phyloP scores from a whole-genome alignment of 352 stramenopile genomes.

The Phytophthora hibernalis region DNA sequence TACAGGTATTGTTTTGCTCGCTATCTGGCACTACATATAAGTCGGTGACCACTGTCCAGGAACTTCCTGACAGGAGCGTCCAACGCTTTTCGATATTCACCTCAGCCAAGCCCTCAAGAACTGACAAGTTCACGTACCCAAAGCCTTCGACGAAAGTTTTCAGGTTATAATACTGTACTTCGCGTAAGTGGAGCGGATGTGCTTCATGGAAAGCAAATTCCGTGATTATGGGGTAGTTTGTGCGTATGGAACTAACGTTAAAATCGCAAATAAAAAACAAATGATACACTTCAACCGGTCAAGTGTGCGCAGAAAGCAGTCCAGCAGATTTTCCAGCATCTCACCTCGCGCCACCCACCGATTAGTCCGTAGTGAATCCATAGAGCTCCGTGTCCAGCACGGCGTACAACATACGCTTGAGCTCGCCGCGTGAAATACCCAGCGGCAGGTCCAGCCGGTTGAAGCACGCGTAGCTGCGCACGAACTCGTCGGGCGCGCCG shows the following conservation, averaged over 20 bases:
- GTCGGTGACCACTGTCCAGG: too few species aligned
- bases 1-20: too few species aligned
- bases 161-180: too few species aligned
- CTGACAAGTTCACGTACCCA: too few species aligned
- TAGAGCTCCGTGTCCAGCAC: constrained; percentile 70
- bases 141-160: too few species aligned
- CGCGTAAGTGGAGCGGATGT: too few species aligned
- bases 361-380: constrained; percentile 68
- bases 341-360: constrained; percentile 5
- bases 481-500: constrained; percentile 46
- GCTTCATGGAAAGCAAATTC: neutral
- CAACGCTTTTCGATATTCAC: too few species aligned
- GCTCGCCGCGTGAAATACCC: constrained; percentile 88
- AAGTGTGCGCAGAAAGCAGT: constrained; percentile 4
- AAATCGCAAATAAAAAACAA: constrained; percentile 22
- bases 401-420: constrained; percentile 67
- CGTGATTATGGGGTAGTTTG: constrained; percentile 31
- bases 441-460: constrained; percentile 95
- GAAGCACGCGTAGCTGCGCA: constrained; percentile 81
- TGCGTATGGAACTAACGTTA: too few species aligned
- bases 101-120: too few species aligned
- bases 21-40: too few species aligned
- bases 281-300: constrained; percentile 29
- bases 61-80: too few species aligned
- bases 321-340: constrained; percentile 8